Percentiles rank a stretch among this genome's conserved stretches.
Conservation (phyloP, 768 basidiomycete genomes). For the Boletellus ananiceps region DNA sequence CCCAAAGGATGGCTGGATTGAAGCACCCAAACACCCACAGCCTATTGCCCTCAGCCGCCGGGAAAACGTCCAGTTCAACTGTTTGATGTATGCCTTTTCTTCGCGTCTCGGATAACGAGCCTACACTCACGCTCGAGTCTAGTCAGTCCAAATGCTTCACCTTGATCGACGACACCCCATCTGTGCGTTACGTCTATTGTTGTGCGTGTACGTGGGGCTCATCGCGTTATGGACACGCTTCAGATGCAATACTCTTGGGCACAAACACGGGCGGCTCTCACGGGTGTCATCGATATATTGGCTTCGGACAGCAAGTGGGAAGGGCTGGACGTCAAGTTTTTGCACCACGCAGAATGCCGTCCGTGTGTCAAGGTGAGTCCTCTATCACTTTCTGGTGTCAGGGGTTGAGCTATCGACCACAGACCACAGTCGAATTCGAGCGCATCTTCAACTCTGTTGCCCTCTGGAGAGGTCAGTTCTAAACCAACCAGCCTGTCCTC, state of each 20-base stretch:
- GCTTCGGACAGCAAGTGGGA: conserved; percentile 14
- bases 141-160: conserved; percentile 21
- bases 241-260: conserved; percentile 22
- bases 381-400: background rate
- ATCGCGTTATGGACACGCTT: background rate
- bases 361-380: conserved; percentile 9
- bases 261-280: conserved; percentile 18
- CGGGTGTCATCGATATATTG: conserved; percentile 9
- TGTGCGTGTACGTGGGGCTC: background rate
- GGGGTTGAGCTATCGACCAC: background rate
- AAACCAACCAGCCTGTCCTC: background rate
- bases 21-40: conserved; percentile 6
- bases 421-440: conserved; percentile 19
- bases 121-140: background rate
- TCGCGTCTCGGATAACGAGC: background rate
- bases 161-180: conserved; percentile 20
- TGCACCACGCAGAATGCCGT: conserved; percentile 7
- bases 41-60: conserved; percentile 7
- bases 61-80: conserved; percentile 16
- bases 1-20: conserved; percentile 8
- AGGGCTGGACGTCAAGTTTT: conserved; percentile 17
- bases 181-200: conserved; percentile 7
- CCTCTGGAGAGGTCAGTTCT: conserved; percentile 15
- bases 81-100: conserved; percentile 14
- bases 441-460: conserved; percentile 17